Evolutionary conservation across 2,329 filamentous ascomycete species (phyloP).

Genomic region (Didymosphaeria variabile): DNA sequence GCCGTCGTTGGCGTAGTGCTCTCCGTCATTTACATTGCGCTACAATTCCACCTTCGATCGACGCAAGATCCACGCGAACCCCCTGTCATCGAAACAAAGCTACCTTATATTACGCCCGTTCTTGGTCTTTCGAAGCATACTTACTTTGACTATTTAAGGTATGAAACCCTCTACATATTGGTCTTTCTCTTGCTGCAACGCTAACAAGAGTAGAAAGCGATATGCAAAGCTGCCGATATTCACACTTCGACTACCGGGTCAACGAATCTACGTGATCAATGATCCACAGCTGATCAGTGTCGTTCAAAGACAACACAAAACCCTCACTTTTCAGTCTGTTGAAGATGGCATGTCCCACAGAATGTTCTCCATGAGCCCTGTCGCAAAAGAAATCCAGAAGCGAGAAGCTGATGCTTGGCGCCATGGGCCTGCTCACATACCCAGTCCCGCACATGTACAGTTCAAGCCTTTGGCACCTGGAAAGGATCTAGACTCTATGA

Average conservation of each 20-base stretch:
- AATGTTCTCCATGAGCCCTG: conserved; percentile 40
- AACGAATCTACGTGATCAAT: conserved; percentile 52
- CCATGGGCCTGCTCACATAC: conserved; percentile 40
- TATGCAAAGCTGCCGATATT: conserved; percentile 44
- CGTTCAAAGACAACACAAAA: conserved; percentile 48
- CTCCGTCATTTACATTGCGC: conserved; percentile 9
- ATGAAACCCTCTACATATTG: background rate
- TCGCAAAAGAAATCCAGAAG: conserved; percentile 38
- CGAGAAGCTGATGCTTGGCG: conserved; percentile 30
- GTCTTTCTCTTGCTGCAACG: background rate
- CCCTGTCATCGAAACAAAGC: conserved; percentile 10
- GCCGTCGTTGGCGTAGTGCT: background rate
- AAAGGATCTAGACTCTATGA: conserved; percentile 47
- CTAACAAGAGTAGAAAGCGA: background rate
- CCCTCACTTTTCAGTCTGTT: conserved; percentile 51
- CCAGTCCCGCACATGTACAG: conserved; percentile 45
- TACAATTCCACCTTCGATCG: conserved; percentile 6
- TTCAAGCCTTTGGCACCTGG: conserved; percentile 43
- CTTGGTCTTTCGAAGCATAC: conserved; percentile 16
- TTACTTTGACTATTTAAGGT: conserved; percentile 15
- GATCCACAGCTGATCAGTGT: conserved; percentile 42
- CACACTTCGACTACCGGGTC: conserved; percentile 48
- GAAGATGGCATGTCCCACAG: conserved; percentile 43
- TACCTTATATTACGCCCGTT: conserved; percentile 18
- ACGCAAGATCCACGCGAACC: conserved; percentile 24